Evolutionary conservation across 2,329 filamentous ascomycete genomes (phyloP).

Genomic region (Sarocladium kiliense): DNA sequence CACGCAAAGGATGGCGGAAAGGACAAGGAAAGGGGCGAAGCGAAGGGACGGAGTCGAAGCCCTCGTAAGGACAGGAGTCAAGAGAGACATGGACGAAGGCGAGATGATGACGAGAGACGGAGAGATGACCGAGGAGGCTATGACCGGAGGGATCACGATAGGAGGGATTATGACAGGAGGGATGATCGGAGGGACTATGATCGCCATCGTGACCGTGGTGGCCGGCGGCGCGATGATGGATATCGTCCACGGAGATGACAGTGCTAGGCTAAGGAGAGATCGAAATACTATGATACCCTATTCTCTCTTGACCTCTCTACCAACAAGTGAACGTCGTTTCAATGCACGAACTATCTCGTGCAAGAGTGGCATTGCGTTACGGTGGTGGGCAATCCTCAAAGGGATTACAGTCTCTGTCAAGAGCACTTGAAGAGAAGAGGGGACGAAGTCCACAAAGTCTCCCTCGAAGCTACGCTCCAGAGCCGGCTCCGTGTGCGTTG

Average conservation of each 20-base stretch:
- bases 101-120: neutral
- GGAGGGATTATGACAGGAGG: slow-evolving; percentile 14
- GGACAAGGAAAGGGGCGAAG: slow-evolving; percentile 34
- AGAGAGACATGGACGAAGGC: neutral
- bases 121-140: slow-evolving; percentile 21
- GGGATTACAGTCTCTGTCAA: too few relatives aligned
- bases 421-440: too few relatives aligned
- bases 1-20: slow-evolving; percentile 37
- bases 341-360: too few relatives aligned
- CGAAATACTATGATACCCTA: slow-evolving; percentile 10
- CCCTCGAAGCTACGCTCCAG: too few relatives aligned
- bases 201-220: slow-evolving; percentile 23
- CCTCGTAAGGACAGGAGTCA: slow-evolving; percentile 14
- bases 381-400: too few relatives aligned
- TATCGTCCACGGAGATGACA: slow-evolving; percentile 14
- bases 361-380: too few relatives aligned
- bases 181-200: slow-evolving; percentile 12
- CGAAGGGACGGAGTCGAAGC: slow-evolving; percentile 24
- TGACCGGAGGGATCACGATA: slow-evolving; percentile 15
- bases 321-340: too few relatives aligned
- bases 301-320: neutral
- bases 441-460: too few relatives aligned
- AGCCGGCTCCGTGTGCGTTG: too few relatives aligned
- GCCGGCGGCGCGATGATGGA: slow-evolving; percentile 14
- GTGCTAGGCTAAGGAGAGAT: neutral